Evolutionary conservation across 129 eudicot species (phyloP).

Genomic region (Helianthus tuberosus): DNA sequence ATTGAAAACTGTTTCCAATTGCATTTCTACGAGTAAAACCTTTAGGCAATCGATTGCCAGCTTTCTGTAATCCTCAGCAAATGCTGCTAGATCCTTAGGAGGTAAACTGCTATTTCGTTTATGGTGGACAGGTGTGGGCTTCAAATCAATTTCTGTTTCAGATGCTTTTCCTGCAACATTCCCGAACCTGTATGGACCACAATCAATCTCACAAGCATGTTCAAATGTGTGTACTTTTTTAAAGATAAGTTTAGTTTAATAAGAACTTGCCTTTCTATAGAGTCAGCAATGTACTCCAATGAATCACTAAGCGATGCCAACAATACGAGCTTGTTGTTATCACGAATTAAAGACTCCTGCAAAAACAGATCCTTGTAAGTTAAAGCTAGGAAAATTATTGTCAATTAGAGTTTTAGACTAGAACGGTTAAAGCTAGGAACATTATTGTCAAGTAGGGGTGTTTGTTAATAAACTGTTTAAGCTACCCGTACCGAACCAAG

Average conservation of each 20-base stretch:
- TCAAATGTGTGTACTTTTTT: no score
- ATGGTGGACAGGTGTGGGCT: constrained; percentile 44
- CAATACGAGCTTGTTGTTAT: constrained; percentile 88
- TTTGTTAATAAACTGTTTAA: not conserved
- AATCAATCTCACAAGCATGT: not conserved
- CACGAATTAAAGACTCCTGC: constrained; percentile 95
- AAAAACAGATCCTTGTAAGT: constrained; percentile 23
- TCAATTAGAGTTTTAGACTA: not conserved
- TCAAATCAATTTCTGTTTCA: constrained; percentile 49
- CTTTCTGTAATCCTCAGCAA: constrained; percentile 94
- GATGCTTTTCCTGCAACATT: constrained; percentile 58
- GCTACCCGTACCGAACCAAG: not conserved
- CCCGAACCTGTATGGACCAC: constrained; percentile 62
- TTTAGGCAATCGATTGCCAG: constrained; percentile 95
- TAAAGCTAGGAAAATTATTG: not conserved
- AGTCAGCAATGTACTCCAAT: constrained; percentile 94
- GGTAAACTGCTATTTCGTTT: constrained; percentile 60
- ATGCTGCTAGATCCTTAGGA: constrained; percentile 85
- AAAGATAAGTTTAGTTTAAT: not conserved
- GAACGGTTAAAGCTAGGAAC: not conserved
- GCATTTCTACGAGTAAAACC: constrained; percentile 98
- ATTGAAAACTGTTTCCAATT: constrained; percentile 84
- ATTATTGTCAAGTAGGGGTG: not conserved
- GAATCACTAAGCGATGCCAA: constrained; percentile 98
- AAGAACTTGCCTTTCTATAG: constrained; percentile 89